These are phyloP conservation scores for Malassezia sympodialis DNA, from an alignment of 1,284 basidiomycete species.

Conservation along the genomic window DNA sequence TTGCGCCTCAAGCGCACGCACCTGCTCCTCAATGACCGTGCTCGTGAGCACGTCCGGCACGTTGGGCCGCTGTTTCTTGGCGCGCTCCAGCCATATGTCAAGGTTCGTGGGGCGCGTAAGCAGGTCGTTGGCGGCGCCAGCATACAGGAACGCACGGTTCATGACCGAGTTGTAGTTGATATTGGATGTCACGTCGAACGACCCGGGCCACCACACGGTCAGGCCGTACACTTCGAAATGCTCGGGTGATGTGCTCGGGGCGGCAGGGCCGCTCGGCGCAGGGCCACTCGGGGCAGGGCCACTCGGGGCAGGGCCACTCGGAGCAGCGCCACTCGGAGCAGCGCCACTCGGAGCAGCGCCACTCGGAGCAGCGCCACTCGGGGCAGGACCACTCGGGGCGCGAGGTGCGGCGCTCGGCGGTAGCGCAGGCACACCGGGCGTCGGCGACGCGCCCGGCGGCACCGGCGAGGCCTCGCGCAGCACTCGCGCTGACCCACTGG, in stretches of 20 bases:
- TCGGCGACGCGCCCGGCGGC: no score
- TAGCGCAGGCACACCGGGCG: no score
- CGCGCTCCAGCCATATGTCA: constrained; percentile 4
- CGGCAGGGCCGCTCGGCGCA: background rate
- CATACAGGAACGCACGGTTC: constrained; percentile 5
- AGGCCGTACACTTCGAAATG: constrained; percentile 13
- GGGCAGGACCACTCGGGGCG: no score
- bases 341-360: no score
- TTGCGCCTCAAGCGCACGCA: background rate
- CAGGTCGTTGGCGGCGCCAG: constrained; percentile 7
- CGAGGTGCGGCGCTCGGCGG: no score
- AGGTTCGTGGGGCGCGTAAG: constrained; percentile 7
- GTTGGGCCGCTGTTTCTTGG: background rate
- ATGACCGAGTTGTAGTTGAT: constrained; percentile 12
- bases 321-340: no score
- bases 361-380: no score
- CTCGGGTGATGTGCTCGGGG: background rate
- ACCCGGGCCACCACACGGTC: constrained; percentile 14
- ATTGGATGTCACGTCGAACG: constrained; percentile 12
- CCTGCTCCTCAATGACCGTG: constrained; percentile 1
- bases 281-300: no score
- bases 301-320: no score
- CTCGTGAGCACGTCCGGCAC: constrained; percentile 1
- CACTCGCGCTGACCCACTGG: no score
- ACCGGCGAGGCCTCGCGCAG: no score